Evolutionary conservation across 495 filamentous ascomycete species (phyloP).

Genomic region (Rusavskia elegans): DNA sequence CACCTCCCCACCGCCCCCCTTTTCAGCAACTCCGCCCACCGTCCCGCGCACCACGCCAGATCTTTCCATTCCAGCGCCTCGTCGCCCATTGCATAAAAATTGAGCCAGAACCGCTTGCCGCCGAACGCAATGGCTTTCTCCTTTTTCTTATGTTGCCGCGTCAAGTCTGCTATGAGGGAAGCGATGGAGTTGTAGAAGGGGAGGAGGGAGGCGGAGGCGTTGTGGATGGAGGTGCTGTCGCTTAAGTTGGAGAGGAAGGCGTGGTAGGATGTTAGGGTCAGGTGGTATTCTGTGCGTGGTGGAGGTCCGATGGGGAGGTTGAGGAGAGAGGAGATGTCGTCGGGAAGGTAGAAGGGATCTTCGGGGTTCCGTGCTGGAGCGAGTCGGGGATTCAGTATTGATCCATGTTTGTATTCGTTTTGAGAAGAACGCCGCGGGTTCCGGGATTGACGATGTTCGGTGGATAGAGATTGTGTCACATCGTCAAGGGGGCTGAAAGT

Average conservation of each 20-base stretch:
- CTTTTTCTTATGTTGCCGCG: not conserved
- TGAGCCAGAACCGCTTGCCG: not conserved
- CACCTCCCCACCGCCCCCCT: not conserved
- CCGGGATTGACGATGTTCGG: not conserved
- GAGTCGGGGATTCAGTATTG: too few relatives aligned
- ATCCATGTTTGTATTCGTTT: too few relatives aligned
- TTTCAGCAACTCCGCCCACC: not conserved
- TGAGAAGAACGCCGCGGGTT: not conserved
- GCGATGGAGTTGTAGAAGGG: not conserved
- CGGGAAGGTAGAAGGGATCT: too few relatives aligned
- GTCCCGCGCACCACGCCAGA: not conserved
- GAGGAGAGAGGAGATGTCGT: too few relatives aligned
- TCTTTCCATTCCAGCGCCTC: not conserved
- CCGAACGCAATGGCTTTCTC: not conserved
- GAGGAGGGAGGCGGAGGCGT: not conserved
- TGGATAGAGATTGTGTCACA: not conserved
- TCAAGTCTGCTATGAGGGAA: not conserved
- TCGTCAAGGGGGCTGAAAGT: not conserved
- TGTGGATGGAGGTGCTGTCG: too few relatives aligned
- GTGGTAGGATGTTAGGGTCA: not conserved
- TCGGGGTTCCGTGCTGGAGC: too few relatives aligned
- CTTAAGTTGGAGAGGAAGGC: not conserved
- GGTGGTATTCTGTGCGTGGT: too few relatives aligned
- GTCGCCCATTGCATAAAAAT: not conserved
- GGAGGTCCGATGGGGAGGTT: too few relatives aligned